Evolutionary conservation across 2,329 filamentous ascomycete species (phyloP).

Genomic region (Scedosporium dehoogii): DNA sequence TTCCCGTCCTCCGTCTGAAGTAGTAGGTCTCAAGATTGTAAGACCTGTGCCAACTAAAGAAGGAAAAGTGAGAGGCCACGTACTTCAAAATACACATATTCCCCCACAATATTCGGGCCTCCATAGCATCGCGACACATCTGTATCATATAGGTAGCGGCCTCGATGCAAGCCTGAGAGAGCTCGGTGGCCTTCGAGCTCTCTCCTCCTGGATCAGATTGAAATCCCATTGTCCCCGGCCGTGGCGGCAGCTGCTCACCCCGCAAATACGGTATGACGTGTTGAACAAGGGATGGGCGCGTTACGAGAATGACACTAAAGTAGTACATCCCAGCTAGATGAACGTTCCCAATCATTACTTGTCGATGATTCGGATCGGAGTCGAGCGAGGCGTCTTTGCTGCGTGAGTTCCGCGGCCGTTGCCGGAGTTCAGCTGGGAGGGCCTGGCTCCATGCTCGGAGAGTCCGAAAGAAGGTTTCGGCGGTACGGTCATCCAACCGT

Average conservation of each 20-base stretch:
- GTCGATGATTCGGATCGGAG: not conserved
- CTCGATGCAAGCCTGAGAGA: slow-evolving; percentile 37
- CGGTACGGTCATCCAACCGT: not conserved
- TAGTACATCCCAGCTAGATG: slow-evolving; percentile 12
- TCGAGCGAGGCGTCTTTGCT: not conserved
- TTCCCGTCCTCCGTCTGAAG: no score
- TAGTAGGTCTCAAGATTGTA: no score
- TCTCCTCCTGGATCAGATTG: no score
- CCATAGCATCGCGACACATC: slow-evolving; percentile 31
- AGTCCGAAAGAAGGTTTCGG: slow-evolving; percentile 6
- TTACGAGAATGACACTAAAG: slow-evolving; percentile 11
- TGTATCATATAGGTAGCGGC: slow-evolving; percentile 39
- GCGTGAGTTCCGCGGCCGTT: not conserved
- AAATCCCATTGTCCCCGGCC: slow-evolving; percentile 9
- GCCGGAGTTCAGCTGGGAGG: not conserved
- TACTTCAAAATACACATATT: slow-evolving; percentile 45
- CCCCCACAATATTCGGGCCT: slow-evolving; percentile 27
- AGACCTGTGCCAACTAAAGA: no score
- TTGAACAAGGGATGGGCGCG: slow-evolving; percentile 11
- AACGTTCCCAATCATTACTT: slow-evolving; percentile 8
- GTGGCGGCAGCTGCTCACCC: slow-evolving; percentile 10
- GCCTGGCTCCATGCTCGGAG: slow-evolving; percentile 6
- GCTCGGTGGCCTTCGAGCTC: slow-evolving; percentile 12
- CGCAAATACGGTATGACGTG: slow-evolving; percentile 5
- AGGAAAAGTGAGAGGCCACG: not conserved